Base-by-base conservation (phyloP, 345 rosid species). In the Lagerstroemia speciosa region DNA sequence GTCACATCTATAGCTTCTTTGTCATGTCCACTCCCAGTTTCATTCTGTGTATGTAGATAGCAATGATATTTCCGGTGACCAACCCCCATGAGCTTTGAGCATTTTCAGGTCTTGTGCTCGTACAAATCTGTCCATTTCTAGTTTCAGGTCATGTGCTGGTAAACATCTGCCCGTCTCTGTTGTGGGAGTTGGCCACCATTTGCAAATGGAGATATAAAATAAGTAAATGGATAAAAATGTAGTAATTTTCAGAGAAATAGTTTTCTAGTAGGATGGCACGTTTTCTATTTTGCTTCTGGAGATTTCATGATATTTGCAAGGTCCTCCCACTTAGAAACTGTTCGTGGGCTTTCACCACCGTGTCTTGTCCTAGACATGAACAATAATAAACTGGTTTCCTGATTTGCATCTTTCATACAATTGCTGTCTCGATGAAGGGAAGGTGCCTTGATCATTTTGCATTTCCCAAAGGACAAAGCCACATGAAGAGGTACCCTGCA, bases 61-160 rank as follows among this genome's bases (percentile, higher is more conserved):
- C 6, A 27, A 58, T n/a, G 63, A 14, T 27, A 16, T 12, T 15
- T 24, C 15, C 19, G 29, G 32, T 12, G 63, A 53, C 34, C 63
- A 6, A 58, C 63, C 63, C 63, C 15, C 33, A 58, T 58, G 29
- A 58, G 63, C 63, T 58, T 22, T 58, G 34, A 58, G 34, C 34
- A 27, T 27, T 58, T 58, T 12, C 34, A 12, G 34, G 34, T 58
- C 19, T 15, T 5, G 34, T 58, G 63, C 60, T 53, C 24, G 60
- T n/a, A 9, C 60, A n/a, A 58, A 15, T 30, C 63, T 58, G 19
- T 58, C 60, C 60, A 53, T 58, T 27, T 27, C 32, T 58, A 11
- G 12, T 58, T 27, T 27, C 63, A 10, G 63, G 34, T 58, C 19
- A 6, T 14, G 34, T 58, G 63, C 29, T n/a, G n/a, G 60, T n/a